Evolutionary conservation across 1,139 yeast genomes (phyloP), one percentile per base, ranked within the genome.

Genomic region (Zhuliangozyma blackwelliae): DNA sequence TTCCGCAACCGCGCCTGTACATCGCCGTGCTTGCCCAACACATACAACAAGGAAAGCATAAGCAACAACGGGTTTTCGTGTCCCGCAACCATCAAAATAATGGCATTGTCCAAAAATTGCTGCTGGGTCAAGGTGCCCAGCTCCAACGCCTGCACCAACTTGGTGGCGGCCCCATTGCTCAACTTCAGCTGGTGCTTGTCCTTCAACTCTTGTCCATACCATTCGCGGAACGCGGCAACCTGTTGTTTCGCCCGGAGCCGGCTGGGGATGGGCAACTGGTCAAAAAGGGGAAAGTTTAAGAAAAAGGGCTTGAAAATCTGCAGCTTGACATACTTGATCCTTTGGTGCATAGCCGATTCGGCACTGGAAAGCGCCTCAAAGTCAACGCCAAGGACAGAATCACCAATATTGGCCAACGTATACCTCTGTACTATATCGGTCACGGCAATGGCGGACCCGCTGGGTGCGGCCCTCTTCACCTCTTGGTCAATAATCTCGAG

Each of bases 1-100:
- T 47, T 37, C 36, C 77, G 52, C 11, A 76, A 45, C 10, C 40
- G 41, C 1, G 42, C 34, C 47, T 77, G 82, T 38, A 69, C 50
- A 0, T 47, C 33, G 0, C 54, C 54, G 34, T 56, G 38, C 41
- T 75, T 77, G 2, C 75, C 75, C 27, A 78, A 47, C 8, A 75
- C 50, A 43, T 68, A 77, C 7, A 79, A 47, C 3, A 74, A 48
- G 0, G 82, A 74, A 1, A 74, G 65, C 45, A 78, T 50, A 11
- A 77, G 54, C 16, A 79, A 49, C 41, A 75, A 77, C 0, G 85
- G 85, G 41, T 79, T 79, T 46, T 79, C 85, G 52, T 79, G 84
- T 0, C 84, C 84, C 0, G 85, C 74, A 32, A 79, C 75, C 57
- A 78, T 59, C 3, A 77, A 57, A 22, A 79, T 78, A 12, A 77